Percentiles rank a stretch among this genome's conserved stretches.
Evolutionary conservation across 192 early-diverging fungal genomes (phyloP).

Genomic region (Dissophora ornata): DNA sequence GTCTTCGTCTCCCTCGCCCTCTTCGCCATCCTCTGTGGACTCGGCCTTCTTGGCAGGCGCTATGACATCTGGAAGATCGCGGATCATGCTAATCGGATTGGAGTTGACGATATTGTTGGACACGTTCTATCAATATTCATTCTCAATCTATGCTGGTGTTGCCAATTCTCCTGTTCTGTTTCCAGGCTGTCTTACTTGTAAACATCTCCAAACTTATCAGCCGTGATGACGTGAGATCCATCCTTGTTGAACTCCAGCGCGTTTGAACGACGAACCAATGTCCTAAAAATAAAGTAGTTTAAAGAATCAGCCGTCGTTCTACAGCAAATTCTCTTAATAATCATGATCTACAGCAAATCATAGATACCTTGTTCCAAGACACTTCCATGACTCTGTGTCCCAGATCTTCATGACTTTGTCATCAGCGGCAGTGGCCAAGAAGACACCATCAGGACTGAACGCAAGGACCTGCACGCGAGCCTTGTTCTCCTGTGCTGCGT

Average conservation of each 20-base stretch:
- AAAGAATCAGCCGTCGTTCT: no score
- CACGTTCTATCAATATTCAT: background rate
- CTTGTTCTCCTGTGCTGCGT: constrained; percentile 39
- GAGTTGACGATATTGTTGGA: no score
- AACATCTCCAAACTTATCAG: constrained; percentile 98
- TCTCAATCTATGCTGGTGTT: background rate
- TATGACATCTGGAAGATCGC: constrained; percentile 36
- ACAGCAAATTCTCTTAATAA: background rate
- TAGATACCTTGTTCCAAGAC: constrained; percentile 55
- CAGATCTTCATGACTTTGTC: constrained; percentile 79
- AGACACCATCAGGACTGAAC: constrained; percentile 67
- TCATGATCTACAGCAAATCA: no score
- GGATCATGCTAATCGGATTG: constrained; percentile 44
- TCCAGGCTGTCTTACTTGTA: constrained; percentile 72
- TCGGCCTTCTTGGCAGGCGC: constrained; percentile 42
- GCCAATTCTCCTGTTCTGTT: no score
- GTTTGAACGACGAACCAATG: constrained; percentile 79
- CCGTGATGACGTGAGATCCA: constrained; percentile 73
- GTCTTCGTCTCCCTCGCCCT: constrained; percentile 41
- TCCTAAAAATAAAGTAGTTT: constrained; percentile 47
- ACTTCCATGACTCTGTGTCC: constrained; percentile 68
- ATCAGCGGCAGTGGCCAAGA: constrained; percentile 70
- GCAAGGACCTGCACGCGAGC: constrained; percentile 60
- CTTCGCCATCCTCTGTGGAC: constrained; percentile 35
- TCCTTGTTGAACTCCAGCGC: constrained; percentile 74